These are phyloP conservation scores for Comarum palustre DNA, from an alignment of 306 rosid species.

Conservation along the genomic window DNA sequence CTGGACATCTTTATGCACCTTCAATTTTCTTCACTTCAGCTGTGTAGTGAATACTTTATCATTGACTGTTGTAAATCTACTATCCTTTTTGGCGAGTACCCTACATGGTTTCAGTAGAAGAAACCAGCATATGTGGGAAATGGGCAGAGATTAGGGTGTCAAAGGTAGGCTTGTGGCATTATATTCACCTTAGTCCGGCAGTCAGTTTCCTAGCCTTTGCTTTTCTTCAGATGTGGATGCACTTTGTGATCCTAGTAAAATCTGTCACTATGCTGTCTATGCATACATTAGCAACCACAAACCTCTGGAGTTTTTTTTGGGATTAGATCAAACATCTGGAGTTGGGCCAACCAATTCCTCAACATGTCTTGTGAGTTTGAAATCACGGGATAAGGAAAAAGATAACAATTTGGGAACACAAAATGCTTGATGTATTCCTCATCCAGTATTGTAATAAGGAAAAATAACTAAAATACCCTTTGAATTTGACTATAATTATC, in stretches of 20 bases:
- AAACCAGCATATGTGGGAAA: background rate
- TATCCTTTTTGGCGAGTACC: no score
- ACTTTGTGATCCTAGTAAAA: background rate
- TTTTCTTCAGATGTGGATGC: background rate
- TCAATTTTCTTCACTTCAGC: background rate
- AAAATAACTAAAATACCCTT: no score
- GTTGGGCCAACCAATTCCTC: background rate
- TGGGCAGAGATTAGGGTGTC: background rate
- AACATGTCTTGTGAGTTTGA: background rate
- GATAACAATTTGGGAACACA: background rate
- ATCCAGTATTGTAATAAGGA: conserved; percentile 4
- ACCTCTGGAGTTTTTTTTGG: no score
- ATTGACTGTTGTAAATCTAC: background rate
- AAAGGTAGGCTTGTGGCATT: background rate
- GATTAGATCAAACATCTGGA: no score
- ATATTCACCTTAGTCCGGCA: background rate
- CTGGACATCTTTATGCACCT: background rate
- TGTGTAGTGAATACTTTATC: background rate
- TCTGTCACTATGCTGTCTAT: background rate
- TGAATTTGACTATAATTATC: no score
- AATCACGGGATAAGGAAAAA: background rate
- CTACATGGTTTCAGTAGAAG: background rate
- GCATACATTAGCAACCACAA: background rate
- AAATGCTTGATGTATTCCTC: conserved; percentile 19
- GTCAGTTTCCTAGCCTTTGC: background rate